Percentiles rank a stretch among this genome's conserved stretches.
Conservation (phyloP, 345 rosid species). For the Salix udensis region DNA sequence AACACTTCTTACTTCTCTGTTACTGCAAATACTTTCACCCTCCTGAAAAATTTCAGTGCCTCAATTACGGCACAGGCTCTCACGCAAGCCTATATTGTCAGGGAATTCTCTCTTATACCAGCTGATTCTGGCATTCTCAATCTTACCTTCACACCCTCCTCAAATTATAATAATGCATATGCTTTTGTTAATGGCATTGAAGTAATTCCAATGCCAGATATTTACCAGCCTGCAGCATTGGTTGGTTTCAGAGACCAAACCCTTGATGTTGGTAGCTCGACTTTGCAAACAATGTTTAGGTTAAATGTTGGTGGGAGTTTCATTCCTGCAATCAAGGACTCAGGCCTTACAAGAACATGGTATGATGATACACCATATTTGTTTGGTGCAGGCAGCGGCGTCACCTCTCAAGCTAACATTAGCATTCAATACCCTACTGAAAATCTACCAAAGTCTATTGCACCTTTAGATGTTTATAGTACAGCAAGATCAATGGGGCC, state of each 20-base stretch:
- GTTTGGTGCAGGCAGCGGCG: constrained; percentile 18
- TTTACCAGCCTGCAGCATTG: constrained; percentile 9
- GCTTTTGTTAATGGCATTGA: constrained; percentile 30
- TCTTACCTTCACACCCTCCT: constrained; percentile 24
- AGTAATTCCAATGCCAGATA: constrained; percentile 27
- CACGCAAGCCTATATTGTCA: constrained; percentile 22
- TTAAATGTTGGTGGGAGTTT: constrained; percentile 26
- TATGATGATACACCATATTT: constrained; percentile 27
- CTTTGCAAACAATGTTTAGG: constrained; percentile 25
- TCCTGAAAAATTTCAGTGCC: constrained; percentile 29
- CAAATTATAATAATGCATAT: not conserved
- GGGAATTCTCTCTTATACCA: constrained; percentile 17
- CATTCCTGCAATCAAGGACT: constrained; percentile 22
- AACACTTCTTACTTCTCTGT: constrained; percentile 16
- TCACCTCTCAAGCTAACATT: constrained; percentile 8
- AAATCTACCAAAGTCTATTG: constrained; percentile 6
- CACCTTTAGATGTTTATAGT: constrained; percentile 19
- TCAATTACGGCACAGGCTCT: constrained; percentile 23
- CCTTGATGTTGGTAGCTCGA: constrained; percentile 6
- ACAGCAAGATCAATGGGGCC: constrained; percentile 21
- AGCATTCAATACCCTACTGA: constrained; percentile 14
- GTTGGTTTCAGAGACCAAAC: constrained; percentile 17
- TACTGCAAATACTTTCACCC: constrained; percentile 15
- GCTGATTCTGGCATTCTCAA: constrained; percentile 7
- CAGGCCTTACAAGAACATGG: constrained; percentile 28